Percentiles rank a stretch among this genome's conserved stretches.
phyloP scores from a whole-genome alignment of 164 flowering plant species.

The Piper longum region DNA sequence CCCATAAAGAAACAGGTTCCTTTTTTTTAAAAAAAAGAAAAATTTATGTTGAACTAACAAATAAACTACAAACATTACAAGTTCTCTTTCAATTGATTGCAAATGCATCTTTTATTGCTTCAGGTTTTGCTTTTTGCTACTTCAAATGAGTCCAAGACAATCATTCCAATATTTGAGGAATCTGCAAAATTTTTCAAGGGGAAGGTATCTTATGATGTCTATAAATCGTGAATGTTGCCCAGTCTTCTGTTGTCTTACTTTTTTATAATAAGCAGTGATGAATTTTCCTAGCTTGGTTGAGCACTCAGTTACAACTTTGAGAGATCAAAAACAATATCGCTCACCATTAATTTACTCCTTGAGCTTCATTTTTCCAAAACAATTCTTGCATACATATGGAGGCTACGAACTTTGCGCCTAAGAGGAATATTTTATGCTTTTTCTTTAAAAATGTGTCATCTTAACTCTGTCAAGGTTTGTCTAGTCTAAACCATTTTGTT shows the following conservation, averaged over 20 bases:
- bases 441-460: not conserved
- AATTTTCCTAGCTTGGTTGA: too few relatives aligned
- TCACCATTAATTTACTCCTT: not conserved
- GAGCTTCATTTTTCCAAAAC: not conserved
- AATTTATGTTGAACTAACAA: not conserved
- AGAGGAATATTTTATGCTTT: not conserved
- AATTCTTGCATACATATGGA: not conserved
- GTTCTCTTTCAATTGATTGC: not conserved
- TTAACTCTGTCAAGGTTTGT: not conserved
- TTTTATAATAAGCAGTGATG: too few relatives aligned
- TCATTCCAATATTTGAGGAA: constrained; percentile 53
- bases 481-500: not conserved
- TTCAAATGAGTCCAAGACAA: constrained; percentile 45
- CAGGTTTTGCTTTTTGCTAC: constrained; percentile 78
- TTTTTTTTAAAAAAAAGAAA: not conserved
- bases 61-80: not conserved
- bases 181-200: constrained; percentile 87
- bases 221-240: not conserved
- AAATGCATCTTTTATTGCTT: constrained; percentile 6
- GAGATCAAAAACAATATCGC: too few relatives aligned
- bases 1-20: constrained; percentile 80
- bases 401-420: not conserved
- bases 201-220: constrained; percentile 37
- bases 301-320: too few relatives aligned
- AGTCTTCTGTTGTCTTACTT: too few relatives aligned